Evolutionary conservation across 1,284 basidiomycete species (phyloP).

Genomic region (Ceratorhiza oryzae-sativae): DNA sequence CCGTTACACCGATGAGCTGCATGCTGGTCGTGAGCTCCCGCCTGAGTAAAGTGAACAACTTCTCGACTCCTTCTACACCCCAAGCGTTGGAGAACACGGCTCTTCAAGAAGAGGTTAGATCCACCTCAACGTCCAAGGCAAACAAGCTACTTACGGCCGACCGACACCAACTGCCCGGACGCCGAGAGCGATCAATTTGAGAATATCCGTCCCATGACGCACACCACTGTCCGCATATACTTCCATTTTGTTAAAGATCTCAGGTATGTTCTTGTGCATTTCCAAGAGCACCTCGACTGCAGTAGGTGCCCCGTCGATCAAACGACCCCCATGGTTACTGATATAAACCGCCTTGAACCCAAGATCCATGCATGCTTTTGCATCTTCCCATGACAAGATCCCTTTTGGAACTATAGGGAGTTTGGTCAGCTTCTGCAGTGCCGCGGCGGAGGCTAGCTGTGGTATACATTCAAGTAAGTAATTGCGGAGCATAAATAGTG

Average conservation of each 20-base stretch:
- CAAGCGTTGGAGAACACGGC: constrained; percentile 48
- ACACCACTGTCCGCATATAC: constrained; percentile 50
- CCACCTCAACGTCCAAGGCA: neutral
- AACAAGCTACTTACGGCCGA: constrained; percentile 33
- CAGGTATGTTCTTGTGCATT: constrained; percentile 48
- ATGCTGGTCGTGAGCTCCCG: constrained; percentile 46
- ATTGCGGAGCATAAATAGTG: neutral
- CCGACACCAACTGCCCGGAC: constrained; percentile 49
- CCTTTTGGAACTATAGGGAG: constrained; percentile 44
- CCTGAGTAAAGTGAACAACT: constrained; percentile 45
- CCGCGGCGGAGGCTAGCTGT: neutral
- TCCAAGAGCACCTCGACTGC: constrained; percentile 51
- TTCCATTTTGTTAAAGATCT: constrained; percentile 49
- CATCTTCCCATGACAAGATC: constrained; percentile 50
- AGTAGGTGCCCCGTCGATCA: constrained; percentile 51
- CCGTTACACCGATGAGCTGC: constrained; percentile 47
- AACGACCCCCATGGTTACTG: constrained; percentile 53
- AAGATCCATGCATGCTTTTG: constrained; percentile 49
- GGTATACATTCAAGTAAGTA: neutral
- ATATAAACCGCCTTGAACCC: constrained; percentile 52
- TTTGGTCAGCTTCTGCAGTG: neutral
- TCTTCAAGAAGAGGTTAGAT: neutral
- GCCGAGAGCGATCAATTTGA: constrained; percentile 48
- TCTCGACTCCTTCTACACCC: constrained; percentile 48
- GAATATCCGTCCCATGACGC: constrained; percentile 47